Evolutionary conservation across 495 filamentous ascomycete genomes (phyloP).

Genomic region (Hypoxylon lenormandii): DNA sequence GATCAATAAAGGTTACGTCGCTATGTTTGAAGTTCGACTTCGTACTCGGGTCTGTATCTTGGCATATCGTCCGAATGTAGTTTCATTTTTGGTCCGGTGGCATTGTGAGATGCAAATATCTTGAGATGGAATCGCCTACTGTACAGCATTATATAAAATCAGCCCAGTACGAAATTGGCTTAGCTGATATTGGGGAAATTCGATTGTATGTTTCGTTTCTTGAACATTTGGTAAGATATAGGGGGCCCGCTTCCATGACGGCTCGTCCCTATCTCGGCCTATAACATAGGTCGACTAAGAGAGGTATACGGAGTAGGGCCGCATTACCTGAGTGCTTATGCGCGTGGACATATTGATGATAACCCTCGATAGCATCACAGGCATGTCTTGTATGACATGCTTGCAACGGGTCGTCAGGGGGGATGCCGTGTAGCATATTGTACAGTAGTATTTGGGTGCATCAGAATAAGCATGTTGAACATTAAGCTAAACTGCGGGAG

Average conservation of each 20-base stretch:
- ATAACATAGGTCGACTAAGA: slow-evolving; percentile 31
- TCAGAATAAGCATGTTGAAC: slow-evolving; percentile 13
- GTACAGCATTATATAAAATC: slow-evolving; percentile 3
- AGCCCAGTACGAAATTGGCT: slow-evolving; percentile 14
- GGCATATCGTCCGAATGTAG: slow-evolving; percentile 1
- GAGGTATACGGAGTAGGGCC: slow-evolving; percentile 19
- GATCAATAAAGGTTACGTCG: slow-evolving; percentile 4
- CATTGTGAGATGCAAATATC: not conserved
- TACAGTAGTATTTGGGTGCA: slow-evolving; percentile 11
- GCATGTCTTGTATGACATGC: slow-evolving; percentile 12
- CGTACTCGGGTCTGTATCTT: not conserved
- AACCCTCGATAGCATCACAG: not conserved
- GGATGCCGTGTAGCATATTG: not conserved
- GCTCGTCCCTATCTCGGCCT: slow-evolving; percentile 44
- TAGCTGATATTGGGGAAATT: slow-evolving; percentile 19
- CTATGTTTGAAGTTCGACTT: not conserved
- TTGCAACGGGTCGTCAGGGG: slow-evolving; percentile 1
- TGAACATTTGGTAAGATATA: slow-evolving; percentile 24
- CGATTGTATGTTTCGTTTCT: slow-evolving; percentile 13
- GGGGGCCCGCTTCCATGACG: slow-evolving; percentile 26
- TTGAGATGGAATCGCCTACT: not conserved
- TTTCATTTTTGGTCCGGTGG: not conserved
- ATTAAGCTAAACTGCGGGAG: slow-evolving; percentile 21
- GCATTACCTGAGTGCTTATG: slow-evolving; percentile 34
- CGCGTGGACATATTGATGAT: slow-evolving; percentile 18